phyloP scores from a whole-genome alignment of 164 flowering plant genomes.

The Magnolia kwangsiensis region DNA sequence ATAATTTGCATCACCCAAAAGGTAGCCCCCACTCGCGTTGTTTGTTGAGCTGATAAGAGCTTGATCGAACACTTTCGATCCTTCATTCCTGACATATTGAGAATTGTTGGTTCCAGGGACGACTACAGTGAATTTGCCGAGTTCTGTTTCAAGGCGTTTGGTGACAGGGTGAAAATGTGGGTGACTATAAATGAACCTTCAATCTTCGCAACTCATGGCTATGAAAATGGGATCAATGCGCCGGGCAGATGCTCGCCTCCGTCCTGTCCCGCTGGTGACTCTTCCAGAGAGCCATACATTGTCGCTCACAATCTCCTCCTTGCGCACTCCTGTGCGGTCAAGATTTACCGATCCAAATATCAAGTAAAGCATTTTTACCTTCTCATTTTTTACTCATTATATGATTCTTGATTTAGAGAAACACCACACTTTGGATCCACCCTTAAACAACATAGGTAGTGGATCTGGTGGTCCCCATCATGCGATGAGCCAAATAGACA shows the following conservation, averaged over 20 bases:
- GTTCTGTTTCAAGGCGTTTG: constrained; percentile 31
- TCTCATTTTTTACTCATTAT: background rate
- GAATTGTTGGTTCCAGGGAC: constrained; percentile 17
- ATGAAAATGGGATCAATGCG: constrained; percentile 26
- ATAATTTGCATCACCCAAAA: no score
- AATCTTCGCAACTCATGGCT: constrained; percentile 24
- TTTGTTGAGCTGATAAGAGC: background rate
- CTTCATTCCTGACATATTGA: background rate
- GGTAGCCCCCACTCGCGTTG: background rate
- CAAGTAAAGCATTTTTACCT: constrained; percentile 19
- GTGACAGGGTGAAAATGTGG: constrained; percentile 35
- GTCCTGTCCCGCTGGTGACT: constrained; percentile 36
- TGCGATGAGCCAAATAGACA: no score
- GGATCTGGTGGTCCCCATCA: no score
- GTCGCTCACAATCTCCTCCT: constrained; percentile 41
- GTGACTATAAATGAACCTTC: constrained; percentile 34
- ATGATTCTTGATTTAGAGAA: background rate
- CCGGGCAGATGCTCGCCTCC: constrained; percentile 41
- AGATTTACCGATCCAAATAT: constrained; percentile 32
- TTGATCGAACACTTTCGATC: background rate
- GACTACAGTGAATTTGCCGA: constrained; percentile 32
- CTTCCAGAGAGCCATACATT: constrained; percentile 40
- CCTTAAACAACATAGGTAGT: background rate
- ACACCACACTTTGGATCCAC: background rate
- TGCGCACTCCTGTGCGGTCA: constrained; percentile 37